A percentile compares a stretch with the other conserved stretches of the same genome.
Conservation (phyloP, 108 stramenopile species). For the Cyclostephanos tholiformis region DNA sequence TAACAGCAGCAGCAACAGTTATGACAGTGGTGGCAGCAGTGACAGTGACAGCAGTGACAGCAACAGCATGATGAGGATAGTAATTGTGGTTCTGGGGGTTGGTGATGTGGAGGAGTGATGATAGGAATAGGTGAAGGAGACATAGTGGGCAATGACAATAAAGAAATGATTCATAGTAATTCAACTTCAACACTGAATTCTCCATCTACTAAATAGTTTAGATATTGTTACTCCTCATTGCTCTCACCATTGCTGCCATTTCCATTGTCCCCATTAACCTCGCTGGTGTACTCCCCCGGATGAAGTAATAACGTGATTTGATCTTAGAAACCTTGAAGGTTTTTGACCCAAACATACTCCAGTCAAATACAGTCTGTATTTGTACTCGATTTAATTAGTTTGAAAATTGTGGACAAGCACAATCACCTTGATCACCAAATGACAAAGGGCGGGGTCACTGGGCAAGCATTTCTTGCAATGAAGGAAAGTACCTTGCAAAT, state of each 20-base stretch:
- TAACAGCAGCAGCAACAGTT: no score
- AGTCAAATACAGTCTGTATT: slow-evolving; percentile 18
- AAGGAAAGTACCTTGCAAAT: slow-evolving; percentile 11
- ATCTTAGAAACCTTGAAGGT: slow-evolving; percentile 13
- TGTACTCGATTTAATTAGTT: background rate
- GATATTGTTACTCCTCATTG: no score
- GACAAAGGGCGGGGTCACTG: background rate
- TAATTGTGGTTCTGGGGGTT: no score
- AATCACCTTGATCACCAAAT: slow-evolving; percentile 7
- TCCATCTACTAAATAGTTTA: no score
- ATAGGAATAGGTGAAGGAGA: no score
- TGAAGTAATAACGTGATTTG: background rate
- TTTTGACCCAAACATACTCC: slow-evolving; percentile 1
- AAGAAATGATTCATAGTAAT: no score
- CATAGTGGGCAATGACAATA: no score
- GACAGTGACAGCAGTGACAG: background rate
- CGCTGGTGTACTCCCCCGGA: background rate
- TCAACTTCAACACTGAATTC: no score
- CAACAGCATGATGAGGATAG: background rate
- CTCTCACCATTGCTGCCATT: no score
- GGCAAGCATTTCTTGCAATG: slow-evolving; percentile 18
- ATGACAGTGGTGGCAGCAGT: background rate
- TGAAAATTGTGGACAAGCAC: no score
- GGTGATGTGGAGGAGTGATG: no score
- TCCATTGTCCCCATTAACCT: background rate